These are phyloP conservation scores for Centrapalus pauciflorus DNA, from an alignment of 129 eudicot species.

Conservation along the genomic window DNA sequence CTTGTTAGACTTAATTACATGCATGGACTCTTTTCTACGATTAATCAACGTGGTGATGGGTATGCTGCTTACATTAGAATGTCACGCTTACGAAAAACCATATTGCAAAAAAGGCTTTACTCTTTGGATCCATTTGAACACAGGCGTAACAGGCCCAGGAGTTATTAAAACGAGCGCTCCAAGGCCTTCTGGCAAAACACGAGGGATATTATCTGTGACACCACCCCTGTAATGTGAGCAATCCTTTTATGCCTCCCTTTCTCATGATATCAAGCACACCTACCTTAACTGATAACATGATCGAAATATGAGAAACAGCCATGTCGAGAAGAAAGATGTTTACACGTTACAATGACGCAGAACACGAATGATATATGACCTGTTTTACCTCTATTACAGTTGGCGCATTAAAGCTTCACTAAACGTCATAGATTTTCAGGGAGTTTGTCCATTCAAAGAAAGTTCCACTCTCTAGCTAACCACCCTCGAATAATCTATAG, in stretches of 20 bases:
- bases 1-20: too few relatives aligned
- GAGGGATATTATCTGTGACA: constrained; percentile 66
- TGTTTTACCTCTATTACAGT: constrained; percentile 70
- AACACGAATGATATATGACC: constrained; percentile 22
- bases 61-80: too few relatives aligned
- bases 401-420: constrained; percentile 75
- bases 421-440: constrained; percentile 45
- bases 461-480: constrained; percentile 45
- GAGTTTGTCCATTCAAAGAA: constrained; percentile 53
- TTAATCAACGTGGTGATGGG: too few relatives aligned
- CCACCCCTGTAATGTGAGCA: constrained; percentile 87
- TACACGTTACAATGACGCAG: too few relatives aligned
- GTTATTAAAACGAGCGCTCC: constrained; percentile 47
- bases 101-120: constrained; percentile 20
- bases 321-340: neutral
- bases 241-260: constrained; percentile 77
- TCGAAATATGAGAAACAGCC: neutral
- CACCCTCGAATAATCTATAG: constrained; percentile 39
- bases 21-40: too few relatives aligned
- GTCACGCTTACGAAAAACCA: too few relatives aligned
- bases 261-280: constrained; percentile 73
- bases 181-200: constrained; percentile 67
- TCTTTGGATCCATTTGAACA: constrained; percentile 73
- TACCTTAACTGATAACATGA: constrained; percentile 8
- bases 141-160: constrained; percentile 72